phyloP scores from a whole-genome alignment of 2,329 filamentous ascomycete species.

The Penicillium sp. region DNA sequence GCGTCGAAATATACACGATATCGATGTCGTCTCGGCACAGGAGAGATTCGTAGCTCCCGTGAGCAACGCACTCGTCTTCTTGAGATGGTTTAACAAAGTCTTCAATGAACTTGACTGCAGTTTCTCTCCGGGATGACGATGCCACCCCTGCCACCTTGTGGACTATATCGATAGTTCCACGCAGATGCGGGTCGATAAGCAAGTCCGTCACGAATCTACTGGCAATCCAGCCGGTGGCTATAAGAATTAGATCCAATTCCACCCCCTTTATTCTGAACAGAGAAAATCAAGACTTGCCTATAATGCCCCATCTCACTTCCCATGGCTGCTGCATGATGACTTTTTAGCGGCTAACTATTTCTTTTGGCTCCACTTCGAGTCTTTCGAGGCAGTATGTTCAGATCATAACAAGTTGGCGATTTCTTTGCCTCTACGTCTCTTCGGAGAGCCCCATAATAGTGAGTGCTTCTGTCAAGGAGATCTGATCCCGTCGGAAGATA shows the following conservation, averaged over 20 bases:
- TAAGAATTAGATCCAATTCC: background rate
- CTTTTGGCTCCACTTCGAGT: background rate
- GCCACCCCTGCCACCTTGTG: background rate
- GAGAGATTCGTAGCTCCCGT: slow-evolving; percentile 77
- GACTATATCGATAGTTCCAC: background rate
- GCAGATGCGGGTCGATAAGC: background rate
- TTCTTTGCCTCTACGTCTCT: no score
- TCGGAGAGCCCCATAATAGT: no score
- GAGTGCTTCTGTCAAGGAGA: no score
- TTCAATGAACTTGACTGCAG: background rate
- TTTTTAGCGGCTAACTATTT: background rate
- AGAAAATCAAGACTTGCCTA: background rate
- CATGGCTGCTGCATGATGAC: background rate
- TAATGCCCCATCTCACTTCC: slow-evolving; percentile 4
- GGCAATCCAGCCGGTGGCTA: background rate
- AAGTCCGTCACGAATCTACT: background rate
- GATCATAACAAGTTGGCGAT: background rate
- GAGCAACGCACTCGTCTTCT: slow-evolving; percentile 36
- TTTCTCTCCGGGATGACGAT: background rate
- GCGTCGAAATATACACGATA: slow-evolving; percentile 81
- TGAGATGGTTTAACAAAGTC: background rate
- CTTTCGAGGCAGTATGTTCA: background rate
- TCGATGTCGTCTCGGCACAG: slow-evolving; percentile 74
- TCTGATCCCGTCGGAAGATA: background rate
- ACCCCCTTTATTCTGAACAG: background rate